A percentile compares a stretch with the other conserved stretches of the same genome.
Evolutionary conservation across 129 eudicot genomes (phyloP).

Genomic region (Heracleum sosnowskyi): DNA sequence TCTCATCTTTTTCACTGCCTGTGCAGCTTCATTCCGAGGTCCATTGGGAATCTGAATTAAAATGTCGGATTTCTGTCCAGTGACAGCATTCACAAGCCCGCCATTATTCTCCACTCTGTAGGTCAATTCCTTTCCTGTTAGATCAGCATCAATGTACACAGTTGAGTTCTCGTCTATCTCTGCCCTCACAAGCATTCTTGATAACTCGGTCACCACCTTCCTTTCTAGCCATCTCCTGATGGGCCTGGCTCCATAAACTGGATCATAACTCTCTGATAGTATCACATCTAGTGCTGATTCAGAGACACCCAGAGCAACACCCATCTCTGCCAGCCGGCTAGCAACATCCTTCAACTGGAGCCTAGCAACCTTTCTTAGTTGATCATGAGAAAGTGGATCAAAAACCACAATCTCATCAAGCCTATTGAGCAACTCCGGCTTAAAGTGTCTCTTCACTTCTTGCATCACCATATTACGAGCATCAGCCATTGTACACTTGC

Average conservation of each 20-base stretch:
- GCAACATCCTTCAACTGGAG: conserved; percentile 86
- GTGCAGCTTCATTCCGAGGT: conserved; percentile 42
- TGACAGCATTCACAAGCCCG: conserved; percentile 75
- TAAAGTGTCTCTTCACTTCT: conserved; percentile 69
- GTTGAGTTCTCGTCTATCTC: conserved; percentile 91
- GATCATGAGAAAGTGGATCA: conserved; percentile 94
- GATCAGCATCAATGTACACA: conserved; percentile 62
- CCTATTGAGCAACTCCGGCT: conserved; percentile 77
- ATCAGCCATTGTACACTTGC: conserved; percentile 56
- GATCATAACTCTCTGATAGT: conserved; percentile 79
- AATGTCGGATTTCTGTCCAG: conserved; percentile 75
- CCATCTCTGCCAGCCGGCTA: conserved; percentile 72
- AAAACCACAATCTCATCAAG: conserved; percentile 91
- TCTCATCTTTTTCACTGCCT: conserved; percentile 88
- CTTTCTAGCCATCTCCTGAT: conserved; percentile 93
- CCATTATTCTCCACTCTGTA: conserved; percentile 84
- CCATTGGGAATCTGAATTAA: conserved; percentile 49
- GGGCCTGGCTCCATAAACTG: conserved; percentile 93
- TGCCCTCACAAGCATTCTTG: conserved; percentile 68
- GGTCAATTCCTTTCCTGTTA: conserved; percentile 30
- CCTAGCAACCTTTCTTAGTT: conserved; percentile 64
- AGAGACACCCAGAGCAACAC: conserved; percentile 78
- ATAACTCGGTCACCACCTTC: conserved; percentile 76
- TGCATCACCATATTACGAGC: conserved; percentile 82
- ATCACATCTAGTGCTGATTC: conserved; percentile 78